A percentile compares a stretch with the other conserved stretches of the same genome.
These are phyloP conservation scores for Xylaria sp. DNA, from an alignment of 2,329 filamentous ascomycete genomes.

Conservation along the genomic window DNA sequence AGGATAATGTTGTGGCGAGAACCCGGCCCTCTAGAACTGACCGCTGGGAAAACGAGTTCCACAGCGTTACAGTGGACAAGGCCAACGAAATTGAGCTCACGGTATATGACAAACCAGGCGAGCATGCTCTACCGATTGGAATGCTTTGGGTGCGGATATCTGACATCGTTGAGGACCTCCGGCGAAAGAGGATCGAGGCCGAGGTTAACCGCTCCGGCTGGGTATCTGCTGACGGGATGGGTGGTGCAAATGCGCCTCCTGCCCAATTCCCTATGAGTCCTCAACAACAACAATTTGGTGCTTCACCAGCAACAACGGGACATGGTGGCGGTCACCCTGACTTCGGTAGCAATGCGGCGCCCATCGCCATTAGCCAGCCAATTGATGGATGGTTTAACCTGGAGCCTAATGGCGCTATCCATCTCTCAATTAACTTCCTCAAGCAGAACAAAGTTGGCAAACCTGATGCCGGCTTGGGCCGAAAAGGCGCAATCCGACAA, in stretches of 20 bases:
- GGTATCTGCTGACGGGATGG: slow-evolving; percentile 97
- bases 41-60: slow-evolving; percentile 88
- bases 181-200: slow-evolving; percentile 94
- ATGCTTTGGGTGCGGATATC: slow-evolving; percentile 97
- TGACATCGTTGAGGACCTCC: slow-evolving; percentile 96
- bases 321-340: slow-evolving; percentile 38
- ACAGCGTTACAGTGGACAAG: slow-evolving; percentile 94
- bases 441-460: slow-evolving; percentile 87
- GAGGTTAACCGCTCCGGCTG: slow-evolving; percentile 94
- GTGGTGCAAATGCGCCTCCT: slow-evolving; percentile 51
- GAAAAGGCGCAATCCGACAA: slow-evolving; percentile 95
- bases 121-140: slow-evolving; percentile 89
- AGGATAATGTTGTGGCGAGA: slow-evolving; percentile 87
- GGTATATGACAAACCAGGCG: slow-evolving; percentile 93
- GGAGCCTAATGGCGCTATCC: slow-evolving; percentile 90
- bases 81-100: slow-evolving; percentile 98
- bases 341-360: slow-evolving; percentile 49
- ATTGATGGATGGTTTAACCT: slow-evolving; percentile 98
- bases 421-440: slow-evolving; percentile 87
- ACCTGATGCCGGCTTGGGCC: slow-evolving; percentile 85
- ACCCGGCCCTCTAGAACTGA: slow-evolving; percentile 87
- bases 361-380: slow-evolving; percentile 60
- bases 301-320: slow-evolving; percentile 50
- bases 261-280: slow-evolving; percentile 65
- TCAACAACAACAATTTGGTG: slow-evolving; percentile 50